A percentile compares a stretch with the other conserved stretches of the same genome.
phyloP scores from a whole-genome alignment of 441 rosid genomes.

The Gossypium gossypioides region DNA sequence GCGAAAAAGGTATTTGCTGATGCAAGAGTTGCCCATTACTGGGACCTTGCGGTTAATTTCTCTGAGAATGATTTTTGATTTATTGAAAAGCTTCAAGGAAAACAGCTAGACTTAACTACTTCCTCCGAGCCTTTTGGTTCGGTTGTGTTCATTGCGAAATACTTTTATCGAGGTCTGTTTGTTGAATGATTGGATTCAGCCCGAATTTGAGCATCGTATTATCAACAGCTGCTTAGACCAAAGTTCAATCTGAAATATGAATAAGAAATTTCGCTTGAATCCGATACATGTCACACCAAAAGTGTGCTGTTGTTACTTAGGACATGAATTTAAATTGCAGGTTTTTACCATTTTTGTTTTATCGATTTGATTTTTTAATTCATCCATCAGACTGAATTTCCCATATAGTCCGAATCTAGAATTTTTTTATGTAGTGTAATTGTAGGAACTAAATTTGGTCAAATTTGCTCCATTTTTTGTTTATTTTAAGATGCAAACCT shows the following conservation, averaged over 20 bases:
- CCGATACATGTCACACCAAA: background rate
- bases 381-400: too few relatives aligned
- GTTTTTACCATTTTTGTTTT: background rate
- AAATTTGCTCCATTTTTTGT: too few relatives aligned
- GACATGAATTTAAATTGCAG: background rate
- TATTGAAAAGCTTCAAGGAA: background rate
- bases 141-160: background rate
- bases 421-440: too few relatives aligned
- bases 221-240: background rate
- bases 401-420: too few relatives aligned
- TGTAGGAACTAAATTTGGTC: too few relatives aligned
- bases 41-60: slow-evolving; percentile 90
- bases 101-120: background rate
- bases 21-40: slow-evolving; percentile 78
- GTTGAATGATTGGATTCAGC: background rate
- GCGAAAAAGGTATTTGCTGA: slow-evolving; percentile 61
- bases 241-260: background rate
- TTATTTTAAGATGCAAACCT: too few relatives aligned
- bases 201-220: background rate
- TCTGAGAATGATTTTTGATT: slow-evolving; percentile 42
- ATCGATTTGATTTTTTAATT: too few relatives aligned
- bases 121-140: background rate
- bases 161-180: background rate
- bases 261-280: background rate
- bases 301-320: background rate